phyloP scores from a whole-genome alignment of 2,329 filamentous ascomycete genomes.

The Colletotrichum cordylinicola region DNA sequence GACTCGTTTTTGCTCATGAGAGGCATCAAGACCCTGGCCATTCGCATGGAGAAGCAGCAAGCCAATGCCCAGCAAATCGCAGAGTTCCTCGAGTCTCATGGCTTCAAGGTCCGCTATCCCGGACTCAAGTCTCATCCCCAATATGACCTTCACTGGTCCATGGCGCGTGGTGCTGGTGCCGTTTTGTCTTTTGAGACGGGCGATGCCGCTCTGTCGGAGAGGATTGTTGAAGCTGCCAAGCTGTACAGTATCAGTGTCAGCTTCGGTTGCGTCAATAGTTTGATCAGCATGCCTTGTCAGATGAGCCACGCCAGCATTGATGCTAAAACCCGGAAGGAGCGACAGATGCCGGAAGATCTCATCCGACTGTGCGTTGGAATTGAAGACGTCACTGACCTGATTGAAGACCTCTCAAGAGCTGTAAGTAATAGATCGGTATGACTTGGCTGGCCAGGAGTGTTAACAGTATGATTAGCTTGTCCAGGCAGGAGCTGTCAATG shows the following conservation, averaged over 20 bases:
- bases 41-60: conserved; percentile 99
- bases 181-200: conserved; percentile 97
- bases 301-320: conserved; percentile 99
- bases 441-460: neutral
- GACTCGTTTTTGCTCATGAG: conserved; percentile 96
- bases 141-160: conserved; percentile 94
- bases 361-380: conserved; percentile 96
- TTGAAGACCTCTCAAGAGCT: conserved; percentile 90
- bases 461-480: conserved; percentile 67
- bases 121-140: conserved; percentile 94
- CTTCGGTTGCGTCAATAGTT: conserved; percentile 96
- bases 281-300: conserved; percentile 99
- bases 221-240: conserved; percentile 91
- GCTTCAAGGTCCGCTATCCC: conserved; percentile 95
- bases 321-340: conserved; percentile 86
- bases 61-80: conserved; percentile 89
- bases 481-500: conserved; percentile 89
- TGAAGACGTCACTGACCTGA: conserved; percentile 88
- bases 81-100: conserved; percentile 86
- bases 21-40: conserved; percentile 93
- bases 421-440: conserved; percentile 61
- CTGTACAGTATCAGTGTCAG: conserved; percentile 96
- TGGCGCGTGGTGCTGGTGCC: conserved; percentile 91
- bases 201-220: conserved; percentile 80
- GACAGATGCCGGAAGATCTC: conserved; percentile 95